Evolutionary conservation across 2,329 filamentous ascomycete genomes (phyloP).

Genomic region (Lecanicillium sp.): DNA sequence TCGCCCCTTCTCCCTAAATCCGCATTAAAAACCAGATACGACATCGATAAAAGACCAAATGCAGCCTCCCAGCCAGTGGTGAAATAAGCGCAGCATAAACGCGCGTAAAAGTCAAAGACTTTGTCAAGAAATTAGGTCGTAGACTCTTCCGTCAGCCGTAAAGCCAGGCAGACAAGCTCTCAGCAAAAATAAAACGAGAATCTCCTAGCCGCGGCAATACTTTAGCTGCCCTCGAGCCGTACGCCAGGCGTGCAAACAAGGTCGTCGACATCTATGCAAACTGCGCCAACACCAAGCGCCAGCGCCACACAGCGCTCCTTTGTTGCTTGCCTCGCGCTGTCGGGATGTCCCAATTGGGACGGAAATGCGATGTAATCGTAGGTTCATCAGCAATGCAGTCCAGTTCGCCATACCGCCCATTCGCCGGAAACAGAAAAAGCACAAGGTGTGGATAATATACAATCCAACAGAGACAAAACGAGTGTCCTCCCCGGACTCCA

Average conservation of each 20-base stretch:
- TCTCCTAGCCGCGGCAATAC: background rate
- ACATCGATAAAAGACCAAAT: no score
- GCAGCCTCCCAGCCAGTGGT: background rate
- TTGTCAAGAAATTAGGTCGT: background rate
- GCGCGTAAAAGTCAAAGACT: no score
- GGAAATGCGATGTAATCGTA: conserved; percentile 13
- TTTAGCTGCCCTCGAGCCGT: no score
- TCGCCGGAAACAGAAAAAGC: conserved; percentile 21
- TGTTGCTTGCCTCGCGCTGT: conserved; percentile 2
- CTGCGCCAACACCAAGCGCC: background rate
- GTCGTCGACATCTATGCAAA: conserved; percentile 5
- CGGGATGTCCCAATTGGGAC: conserved; percentile 2
- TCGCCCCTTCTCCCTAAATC: conserved; percentile 12
- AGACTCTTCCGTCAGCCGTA: no score
- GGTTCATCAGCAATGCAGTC: conserved; percentile 23
- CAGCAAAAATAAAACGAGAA: background rate
- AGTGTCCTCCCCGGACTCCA: conserved; percentile 1
- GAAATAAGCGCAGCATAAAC: no score
- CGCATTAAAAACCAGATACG: no score
- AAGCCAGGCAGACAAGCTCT: no score
- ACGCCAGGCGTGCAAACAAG: background rate
- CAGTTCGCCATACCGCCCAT: conserved; percentile 26
- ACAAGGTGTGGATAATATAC: conserved; percentile 31
- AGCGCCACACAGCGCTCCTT: conserved; percentile 3
- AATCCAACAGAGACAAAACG: conserved; percentile 24